Evolutionary conservation across 2,329 filamentous ascomycete species (phyloP), one percentile per base, ranked within the genome.

Genomic region (Fusarium newnesense): DNA sequence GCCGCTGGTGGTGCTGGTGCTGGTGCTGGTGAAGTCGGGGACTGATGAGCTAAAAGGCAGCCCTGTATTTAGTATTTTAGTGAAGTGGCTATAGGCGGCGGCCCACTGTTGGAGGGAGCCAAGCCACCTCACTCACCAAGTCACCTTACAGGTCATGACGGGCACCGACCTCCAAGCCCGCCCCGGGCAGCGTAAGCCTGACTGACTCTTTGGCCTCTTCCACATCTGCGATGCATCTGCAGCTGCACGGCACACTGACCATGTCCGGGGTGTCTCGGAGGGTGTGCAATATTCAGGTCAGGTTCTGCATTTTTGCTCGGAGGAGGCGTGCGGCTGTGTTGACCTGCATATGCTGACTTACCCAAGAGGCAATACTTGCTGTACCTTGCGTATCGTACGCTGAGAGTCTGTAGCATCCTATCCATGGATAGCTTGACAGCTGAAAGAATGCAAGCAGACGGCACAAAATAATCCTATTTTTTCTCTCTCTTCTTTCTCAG

Each of bases 81-180:
- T 63, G 72, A 73, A 67, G 63, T 67, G 64, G 64, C 64, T 67
- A 61, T 52, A 61, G 62, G 43, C 56, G 32, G 47, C 54, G 62
- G 68, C 73, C 75, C 75, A 75, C 72, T 70, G 61, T 53, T 67
- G 46, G 74, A 76, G 75, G 70, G 74, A 76, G 75, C 75, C 72
- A 72, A 72, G 64, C 58, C 69, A 73, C 58, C 53, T 60, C 69
- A 64, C 28, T 53, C n/a, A 43, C 32, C 34, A 36, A 54, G 28
- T 64, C n/a, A 43, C 52, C 34, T 24, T 56, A 43, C 47, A 63
- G 32, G 54, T 50, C 42, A 58, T 49, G 37, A 58, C 30, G 19
- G 28, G 24, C 54, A 50, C 47, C 30, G 30, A 50, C 47, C 47
- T 50, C 28, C 47, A 50, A 50, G 47, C 28, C 46, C 46, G 21